Evolutionary conservation across 2,329 filamentous ascomycete genomes (phyloP).

Genomic region (Thelonectria blattea): DNA sequence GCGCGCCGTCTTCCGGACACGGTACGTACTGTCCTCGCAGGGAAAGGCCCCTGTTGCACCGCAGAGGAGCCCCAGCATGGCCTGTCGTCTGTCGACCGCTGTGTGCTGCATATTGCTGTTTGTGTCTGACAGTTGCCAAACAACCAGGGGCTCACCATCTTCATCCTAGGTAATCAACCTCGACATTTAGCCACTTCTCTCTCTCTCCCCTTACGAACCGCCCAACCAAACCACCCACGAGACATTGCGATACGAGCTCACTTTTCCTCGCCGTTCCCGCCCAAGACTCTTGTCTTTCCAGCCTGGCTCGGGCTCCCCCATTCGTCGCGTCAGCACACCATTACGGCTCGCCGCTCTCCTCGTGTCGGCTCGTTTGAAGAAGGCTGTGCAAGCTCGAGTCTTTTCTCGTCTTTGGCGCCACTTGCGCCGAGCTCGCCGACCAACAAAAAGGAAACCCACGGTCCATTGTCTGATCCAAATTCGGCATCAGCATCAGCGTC

Average conservation of each 20-base stretch:
- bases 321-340: slow-evolving; percentile 19
- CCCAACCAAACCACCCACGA: neutral
- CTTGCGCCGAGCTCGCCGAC: slow-evolving; percentile 8
- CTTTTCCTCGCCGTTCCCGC: neutral
- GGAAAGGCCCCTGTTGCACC: neutral
- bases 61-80: neutral
- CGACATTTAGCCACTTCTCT: neutral
- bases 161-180: neutral
- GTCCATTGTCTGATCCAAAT: slow-evolving; percentile 2
- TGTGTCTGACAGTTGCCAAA: slow-evolving; percentile 22
- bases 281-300: slow-evolving; percentile 1
- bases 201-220: neutral
- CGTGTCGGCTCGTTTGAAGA: slow-evolving; percentile 14
- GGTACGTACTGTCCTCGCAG: neutral
- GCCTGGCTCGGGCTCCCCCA: neutral
- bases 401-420: slow-evolving; percentile 10
- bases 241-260: slow-evolving; percentile 11
- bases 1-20: neutral
- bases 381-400: slow-evolving; percentile 14
- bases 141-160: slow-evolving; percentile 12
- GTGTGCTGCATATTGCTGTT: slow-evolving; percentile 5
- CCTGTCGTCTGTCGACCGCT: neutral
- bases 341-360: slow-evolving; percentile 4
- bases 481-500: neutral
- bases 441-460: neutral